Evolutionary conservation across 2,329 filamentous ascomycete genomes (phyloP), one percentile per base, ranked within the genome.

Genomic region (Tolypocladium sp.): DNA sequence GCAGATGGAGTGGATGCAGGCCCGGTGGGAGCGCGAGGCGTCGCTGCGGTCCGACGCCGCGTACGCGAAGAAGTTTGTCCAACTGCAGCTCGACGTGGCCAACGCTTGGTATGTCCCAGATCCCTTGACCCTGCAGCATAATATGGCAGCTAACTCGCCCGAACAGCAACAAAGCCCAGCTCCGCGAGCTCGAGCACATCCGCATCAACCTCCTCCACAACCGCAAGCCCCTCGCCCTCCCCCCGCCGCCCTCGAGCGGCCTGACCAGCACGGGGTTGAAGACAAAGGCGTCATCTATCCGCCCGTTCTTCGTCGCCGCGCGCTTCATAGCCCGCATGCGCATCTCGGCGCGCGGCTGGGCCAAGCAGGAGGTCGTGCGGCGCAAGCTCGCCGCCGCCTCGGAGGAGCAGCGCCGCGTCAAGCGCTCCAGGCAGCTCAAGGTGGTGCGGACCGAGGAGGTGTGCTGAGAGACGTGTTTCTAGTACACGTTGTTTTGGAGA

Each of bases 1-100:
- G 76, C 92, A 97, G 75, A 93, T 97, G 71, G 84, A 92, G 68
- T 97, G 90, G 86, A 85, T 97, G 71, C 86, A 92, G 67, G 90
- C 91, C 2, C 85, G 88, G 57, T 90, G 89, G 76, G 82, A 85
- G 70, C 84, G 94, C 38, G 93, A 97, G 74, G 85, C 90, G 65
- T 84, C 83, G 56, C 87, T 97, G 74, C 83, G 94, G 49, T 82
- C 83, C 63, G 90, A 92, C 67, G 83, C 93, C 38, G 90, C 89
- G 10, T 96, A 88, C 75, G 91, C 91, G 63, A 99, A 99, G 81
- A 85, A 83, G 65, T 92, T 91, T 72, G 84, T 97, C 75, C 75
- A 87, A 67, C 79, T 91, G 71, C 86, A 91, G 73, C 84, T 95
- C 58, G 86, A 92, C 66, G 85, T 96, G 67, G 92, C 91, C 67